These are phyloP conservation scores for Apostasia ramifera DNA, from an alignment of 106 monocot species.

Conservation along the genomic window DNA sequence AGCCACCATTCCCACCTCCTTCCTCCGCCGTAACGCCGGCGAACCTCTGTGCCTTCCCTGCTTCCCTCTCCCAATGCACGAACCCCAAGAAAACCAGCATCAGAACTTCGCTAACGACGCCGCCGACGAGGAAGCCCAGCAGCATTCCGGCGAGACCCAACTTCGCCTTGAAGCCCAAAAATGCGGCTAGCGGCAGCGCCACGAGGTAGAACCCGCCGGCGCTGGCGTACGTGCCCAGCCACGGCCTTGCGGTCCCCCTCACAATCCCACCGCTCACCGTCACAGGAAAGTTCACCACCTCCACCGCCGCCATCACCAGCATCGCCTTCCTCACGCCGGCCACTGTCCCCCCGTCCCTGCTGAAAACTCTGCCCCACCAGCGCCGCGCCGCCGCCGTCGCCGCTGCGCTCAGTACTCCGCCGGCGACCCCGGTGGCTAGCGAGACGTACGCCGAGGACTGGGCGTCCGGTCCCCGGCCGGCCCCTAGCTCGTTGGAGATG, in stretches of 20 bases:
- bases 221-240: constrained; percentile 59
- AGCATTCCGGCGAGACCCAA: constrained; percentile 50
- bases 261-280: constrained; percentile 49
- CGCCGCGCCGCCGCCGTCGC: constrained; percentile 19
- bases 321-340: constrained; percentile 35
- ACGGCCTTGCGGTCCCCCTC: constrained; percentile 55
- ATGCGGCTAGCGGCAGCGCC: constrained; percentile 38
- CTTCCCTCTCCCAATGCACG: constrained; percentile 47
- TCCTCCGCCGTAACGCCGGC: background rate
- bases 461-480: constrained; percentile 16
- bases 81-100: constrained; percentile 28
- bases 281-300: constrained; percentile 62
- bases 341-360: constrained; percentile 25
- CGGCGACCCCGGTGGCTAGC: constrained; percentile 9
- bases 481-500: constrained; percentile 66
- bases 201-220: constrained; percentile 65
- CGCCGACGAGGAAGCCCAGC: constrained; percentile 49
- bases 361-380: constrained; percentile 39
- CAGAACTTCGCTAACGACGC: constrained; percentile 4
- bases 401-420: constrained; percentile 25
- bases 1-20: background rate
- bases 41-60: constrained; percentile 37
- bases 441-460: constrained; percentile 25
- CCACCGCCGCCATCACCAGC: constrained; percentile 47
- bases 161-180: constrained; percentile 29